A percentile compares a stretch with the other conserved stretches of the same genome.
These are phyloP conservation scores for Scheffersomyces amazonensis DNA, from an alignment of 805 yeast genomes.

Conservation along the genomic window DNA sequence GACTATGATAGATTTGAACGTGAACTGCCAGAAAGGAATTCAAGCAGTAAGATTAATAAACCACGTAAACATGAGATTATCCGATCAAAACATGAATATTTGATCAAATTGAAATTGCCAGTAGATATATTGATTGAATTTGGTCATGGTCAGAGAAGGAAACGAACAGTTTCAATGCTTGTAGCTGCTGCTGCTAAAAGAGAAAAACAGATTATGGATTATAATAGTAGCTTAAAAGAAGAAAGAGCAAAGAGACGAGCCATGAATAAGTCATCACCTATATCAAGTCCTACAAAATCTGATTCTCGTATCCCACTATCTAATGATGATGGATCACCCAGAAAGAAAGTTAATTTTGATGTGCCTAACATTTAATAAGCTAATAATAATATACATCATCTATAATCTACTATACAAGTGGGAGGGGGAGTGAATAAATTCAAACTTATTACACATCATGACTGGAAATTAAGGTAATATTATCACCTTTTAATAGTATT, in stretches of 20 bases:
- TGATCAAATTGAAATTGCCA: background rate
- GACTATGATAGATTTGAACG: background rate
- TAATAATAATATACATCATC: background rate
- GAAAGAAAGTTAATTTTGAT: constrained; percentile 26
- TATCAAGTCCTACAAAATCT: background rate
- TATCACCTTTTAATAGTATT: constrained; percentile 88
- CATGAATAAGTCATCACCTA: constrained; percentile 3
- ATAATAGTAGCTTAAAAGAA: constrained; percentile 22
- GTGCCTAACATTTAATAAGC: background rate
- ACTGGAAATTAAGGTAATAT: constrained; percentile 68
- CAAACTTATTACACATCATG: constrained; percentile 21
- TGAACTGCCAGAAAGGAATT: background rate
- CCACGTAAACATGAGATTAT: background rate
- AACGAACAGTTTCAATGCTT: background rate
- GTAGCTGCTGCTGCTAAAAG: constrained; percentile 4
- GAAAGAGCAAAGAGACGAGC: constrained; percentile 20
- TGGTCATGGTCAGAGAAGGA: background rate
- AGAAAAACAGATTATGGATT: constrained; percentile 22
- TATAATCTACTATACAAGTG: background rate
- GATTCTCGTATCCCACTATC: background rate
- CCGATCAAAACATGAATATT: background rate
- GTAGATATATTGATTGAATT: background rate
- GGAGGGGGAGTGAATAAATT: too few relatives aligned
- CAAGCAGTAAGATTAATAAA: background rate
- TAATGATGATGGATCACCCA: constrained; percentile 2